Evolutionary conservation across 805 yeast genomes (phyloP).

Genomic region (Starmerella geochares): DNA sequence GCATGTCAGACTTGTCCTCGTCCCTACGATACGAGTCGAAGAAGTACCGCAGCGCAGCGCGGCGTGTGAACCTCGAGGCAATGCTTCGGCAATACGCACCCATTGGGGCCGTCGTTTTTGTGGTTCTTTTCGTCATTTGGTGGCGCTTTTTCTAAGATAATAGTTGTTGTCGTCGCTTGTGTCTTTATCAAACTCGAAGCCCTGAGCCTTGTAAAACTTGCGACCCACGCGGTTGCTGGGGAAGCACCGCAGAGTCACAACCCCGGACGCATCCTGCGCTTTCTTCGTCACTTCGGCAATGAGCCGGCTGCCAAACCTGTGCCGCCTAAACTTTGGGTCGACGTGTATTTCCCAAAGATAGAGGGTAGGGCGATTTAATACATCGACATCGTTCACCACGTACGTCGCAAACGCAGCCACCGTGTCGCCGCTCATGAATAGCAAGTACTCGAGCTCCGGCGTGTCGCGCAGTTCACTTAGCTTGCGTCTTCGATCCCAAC

Average conservation of each 20-base stretch:
- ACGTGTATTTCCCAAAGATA: conserved; percentile 23
- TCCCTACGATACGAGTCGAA: conserved; percentile 70
- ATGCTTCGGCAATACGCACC: conserved; percentile 85
- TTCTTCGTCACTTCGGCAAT: background rate
- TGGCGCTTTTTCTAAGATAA: conserved; percentile 48
- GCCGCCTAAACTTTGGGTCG: conserved; percentile 12
- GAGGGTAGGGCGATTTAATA: background rate
- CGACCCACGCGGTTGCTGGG: conserved; percentile 11
- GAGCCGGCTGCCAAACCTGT: conserved; percentile 13
- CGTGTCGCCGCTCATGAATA: background rate
- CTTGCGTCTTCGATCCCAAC: conserved; percentile 15
- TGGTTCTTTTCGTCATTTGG: conserved; percentile 69
- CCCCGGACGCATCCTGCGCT: conserved; percentile 1
- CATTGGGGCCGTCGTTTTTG: conserved; percentile 56
- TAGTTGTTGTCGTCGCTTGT: conserved; percentile 2
- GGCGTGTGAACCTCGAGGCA: conserved; percentile 80
- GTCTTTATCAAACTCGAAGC: conserved; percentile 7
- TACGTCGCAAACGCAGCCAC: conserved; percentile 18
- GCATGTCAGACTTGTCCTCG: conserved; percentile 76
- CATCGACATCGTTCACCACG: conserved; percentile 9
- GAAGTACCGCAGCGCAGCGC: conserved; percentile 82
- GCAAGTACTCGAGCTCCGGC: conserved; percentile 11
- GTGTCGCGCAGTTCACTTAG: conserved; percentile 15
- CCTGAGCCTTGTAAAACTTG: conserved; percentile 13
- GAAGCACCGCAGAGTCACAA: conserved; percentile 17